These are phyloP conservation scores for Mycena metata DNA, from an alignment of 768 basidiomycete species.

Conservation along the genomic window DNA sequence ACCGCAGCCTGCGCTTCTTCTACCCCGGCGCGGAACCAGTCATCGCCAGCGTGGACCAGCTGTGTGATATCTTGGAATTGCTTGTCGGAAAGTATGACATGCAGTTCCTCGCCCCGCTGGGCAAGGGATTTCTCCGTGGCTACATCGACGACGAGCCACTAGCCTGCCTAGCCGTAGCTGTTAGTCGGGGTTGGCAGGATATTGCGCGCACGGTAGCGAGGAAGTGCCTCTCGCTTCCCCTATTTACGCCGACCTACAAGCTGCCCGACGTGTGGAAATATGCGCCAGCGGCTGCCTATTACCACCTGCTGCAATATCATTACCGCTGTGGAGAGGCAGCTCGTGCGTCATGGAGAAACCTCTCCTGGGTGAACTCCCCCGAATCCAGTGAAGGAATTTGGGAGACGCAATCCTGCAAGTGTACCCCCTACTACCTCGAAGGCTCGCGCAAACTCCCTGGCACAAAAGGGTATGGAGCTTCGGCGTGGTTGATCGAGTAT, in stretches of 20 bases:
- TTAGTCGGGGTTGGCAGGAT: conserved; percentile 4
- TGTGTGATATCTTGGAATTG: conserved; percentile 2
- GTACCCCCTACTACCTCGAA: too few species aligned
- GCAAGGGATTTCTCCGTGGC: conserved; percentile 1
- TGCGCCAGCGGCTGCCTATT: background rate
- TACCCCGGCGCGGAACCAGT: conserved; percentile 11
- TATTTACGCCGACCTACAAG: background rate
- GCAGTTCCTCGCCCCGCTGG: background rate
- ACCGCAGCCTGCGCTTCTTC: conserved; percentile 8
- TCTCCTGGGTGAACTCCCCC: too few species aligned
- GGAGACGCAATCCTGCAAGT: too few species aligned
- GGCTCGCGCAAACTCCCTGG: too few species aligned
- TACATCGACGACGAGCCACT: conserved; percentile 15
- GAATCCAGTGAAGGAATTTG: too few species aligned
- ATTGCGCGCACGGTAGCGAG: conserved; percentile 1
- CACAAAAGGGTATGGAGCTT: too few species aligned
- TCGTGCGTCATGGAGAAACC: too few species aligned
- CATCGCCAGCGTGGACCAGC: conserved; percentile 7
- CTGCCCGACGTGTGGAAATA: background rate
- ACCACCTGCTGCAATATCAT: conserved; percentile 14
- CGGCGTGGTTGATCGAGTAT: too few species aligned
- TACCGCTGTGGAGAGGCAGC: conserved; percentile 18
- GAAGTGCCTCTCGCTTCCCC: conserved; percentile 8
- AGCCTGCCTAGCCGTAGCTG: background rate
- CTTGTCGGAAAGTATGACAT: conserved; percentile 3